Evolutionary conservation across 164 flowering plant species (phyloP).

Genomic region (Aristolochia contorta): DNA sequence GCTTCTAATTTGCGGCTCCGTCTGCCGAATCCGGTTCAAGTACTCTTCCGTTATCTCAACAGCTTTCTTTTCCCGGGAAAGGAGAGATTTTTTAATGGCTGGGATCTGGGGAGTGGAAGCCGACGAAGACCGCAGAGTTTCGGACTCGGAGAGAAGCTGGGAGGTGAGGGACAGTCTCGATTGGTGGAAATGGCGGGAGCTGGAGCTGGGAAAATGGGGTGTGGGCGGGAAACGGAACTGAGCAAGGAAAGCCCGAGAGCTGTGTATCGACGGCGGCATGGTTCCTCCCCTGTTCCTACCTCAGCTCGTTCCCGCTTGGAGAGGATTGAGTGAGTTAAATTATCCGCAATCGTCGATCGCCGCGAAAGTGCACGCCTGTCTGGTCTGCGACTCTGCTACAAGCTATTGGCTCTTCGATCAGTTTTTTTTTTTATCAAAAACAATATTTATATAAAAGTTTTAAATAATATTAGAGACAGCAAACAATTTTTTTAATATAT

Average conservation of each 20-base stretch:
- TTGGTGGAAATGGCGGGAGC: constrained; percentile 13
- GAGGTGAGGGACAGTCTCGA: constrained; percentile 6
- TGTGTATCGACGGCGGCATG: constrained; percentile 31
- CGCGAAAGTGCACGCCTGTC: too few relatives aligned
- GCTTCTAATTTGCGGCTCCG: constrained; percentile 58
- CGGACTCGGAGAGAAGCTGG: constrained; percentile 12
- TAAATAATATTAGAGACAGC: too few relatives aligned
- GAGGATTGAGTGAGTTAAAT: too few relatives aligned
- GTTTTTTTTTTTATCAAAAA: too few relatives aligned
- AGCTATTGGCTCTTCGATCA: too few relatives aligned
- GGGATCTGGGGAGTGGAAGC: constrained; percentile 33
- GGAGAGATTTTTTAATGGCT: constrained; percentile 28
- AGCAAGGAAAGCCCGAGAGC: constrained; percentile 24
- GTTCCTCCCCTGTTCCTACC: background rate
- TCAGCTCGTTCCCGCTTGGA: too few relatives aligned
- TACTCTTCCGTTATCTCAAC: constrained; percentile 44
- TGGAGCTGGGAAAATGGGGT: constrained; percentile 4
- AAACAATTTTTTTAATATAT: too few relatives aligned
- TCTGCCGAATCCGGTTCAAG: constrained; percentile 41
- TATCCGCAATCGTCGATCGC: too few relatives aligned
- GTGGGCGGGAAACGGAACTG: constrained; percentile 17
- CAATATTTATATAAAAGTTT: too few relatives aligned
- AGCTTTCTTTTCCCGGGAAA: constrained; percentile 29
- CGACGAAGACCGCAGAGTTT: constrained; percentile 11
- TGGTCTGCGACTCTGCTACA: too few relatives aligned